Evolutionary conservation across 257 asterid species (phyloP), one percentile per base, ranked within the genome.

Genomic region (Linderniella brevidens): DNA sequence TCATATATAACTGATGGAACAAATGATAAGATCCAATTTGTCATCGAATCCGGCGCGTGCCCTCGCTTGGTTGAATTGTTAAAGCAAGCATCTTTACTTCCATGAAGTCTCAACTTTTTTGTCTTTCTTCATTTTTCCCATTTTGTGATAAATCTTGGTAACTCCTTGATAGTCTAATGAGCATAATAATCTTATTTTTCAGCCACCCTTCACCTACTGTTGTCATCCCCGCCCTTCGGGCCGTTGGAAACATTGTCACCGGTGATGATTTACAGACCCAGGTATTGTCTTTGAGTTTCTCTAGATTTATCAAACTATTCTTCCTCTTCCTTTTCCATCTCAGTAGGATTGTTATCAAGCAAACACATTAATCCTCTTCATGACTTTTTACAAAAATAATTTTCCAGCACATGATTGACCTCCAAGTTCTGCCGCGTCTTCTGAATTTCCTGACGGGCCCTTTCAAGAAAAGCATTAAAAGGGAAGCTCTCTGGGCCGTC

Each of bases 231-330:
- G 93, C 95, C 53, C 79, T 85, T 38, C 79, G 92, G 35, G 74
- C 95, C 1, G 87, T 80, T 69, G 95, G 95, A 49, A 85, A 85
- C 63, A 80, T 85, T 67, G 95, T 85, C 20, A 85, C 95, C 0
- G 95, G 95, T 58, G 93, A 85, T 78, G 95, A 85, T 72, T 18
- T 59, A 19, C 95, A 85, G 61, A 85, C 95, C 53, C 85, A 85
- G 95, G 95, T 80, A 74, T 41, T 38, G 1, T 50, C 8, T 9
- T n/a, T 0, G 19, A 19, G 36, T 32, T 50, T 41, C 25, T 51
- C 16, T 16, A n/a, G n/a, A 12, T 38, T 11, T 8, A 13, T 56
- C 36, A 16, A 1, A 9, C 32, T 48, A 19, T 12, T 35, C n/a
- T n/a, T n/a, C n/a, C n/a, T n/a, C n/a, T n/a, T n/a, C n/a, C n/a